These are phyloP conservation scores for Dovyalis caffra DNA, from an alignment of 345 rosid genomes.

Conservation along the genomic window DNA sequence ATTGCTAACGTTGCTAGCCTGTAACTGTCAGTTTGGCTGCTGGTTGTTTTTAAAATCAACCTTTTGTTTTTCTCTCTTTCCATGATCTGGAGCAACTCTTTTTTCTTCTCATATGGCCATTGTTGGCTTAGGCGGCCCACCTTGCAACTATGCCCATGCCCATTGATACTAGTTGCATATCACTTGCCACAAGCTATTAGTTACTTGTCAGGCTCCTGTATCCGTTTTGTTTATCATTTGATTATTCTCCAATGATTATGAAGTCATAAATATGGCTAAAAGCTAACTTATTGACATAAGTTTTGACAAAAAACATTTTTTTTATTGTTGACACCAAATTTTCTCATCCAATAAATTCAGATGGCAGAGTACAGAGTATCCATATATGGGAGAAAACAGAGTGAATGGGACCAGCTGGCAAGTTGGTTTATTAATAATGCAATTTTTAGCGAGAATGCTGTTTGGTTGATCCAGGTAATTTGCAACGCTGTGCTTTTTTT, in stretches of 20 bases:
- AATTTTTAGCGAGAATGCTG: slow-evolving; percentile 51
- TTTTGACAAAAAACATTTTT: neutral
- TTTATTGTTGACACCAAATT: neutral
- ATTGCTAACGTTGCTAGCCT: neutral
- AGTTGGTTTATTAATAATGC: slow-evolving; percentile 56
- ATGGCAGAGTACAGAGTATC: slow-evolving; percentile 56
- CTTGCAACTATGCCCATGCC: neutral
- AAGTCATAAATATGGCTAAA: neutral
- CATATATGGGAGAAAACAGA: slow-evolving; percentile 56
- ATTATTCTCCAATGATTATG: neutral
- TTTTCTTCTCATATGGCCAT: neutral
- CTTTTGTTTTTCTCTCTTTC: neutral
- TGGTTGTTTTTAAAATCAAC: neutral
- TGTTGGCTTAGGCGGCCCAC: neutral
- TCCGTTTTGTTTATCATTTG: neutral
- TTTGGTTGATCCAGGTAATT: slow-evolving; percentile 55
- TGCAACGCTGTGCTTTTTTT: neutral
- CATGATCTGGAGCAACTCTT: neutral
- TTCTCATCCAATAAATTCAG: slow-evolving; percentile 23
- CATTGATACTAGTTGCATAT: neutral
- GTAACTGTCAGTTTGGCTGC: neutral
- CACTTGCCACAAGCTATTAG: too few relatives aligned
- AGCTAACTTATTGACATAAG: neutral
- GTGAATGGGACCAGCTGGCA: slow-evolving; percentile 64
- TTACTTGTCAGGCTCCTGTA: neutral